Base-by-base conservation (phyloP, 192 early-diverging fungal genomes). In the Radiomyces spectabilis region DNA sequence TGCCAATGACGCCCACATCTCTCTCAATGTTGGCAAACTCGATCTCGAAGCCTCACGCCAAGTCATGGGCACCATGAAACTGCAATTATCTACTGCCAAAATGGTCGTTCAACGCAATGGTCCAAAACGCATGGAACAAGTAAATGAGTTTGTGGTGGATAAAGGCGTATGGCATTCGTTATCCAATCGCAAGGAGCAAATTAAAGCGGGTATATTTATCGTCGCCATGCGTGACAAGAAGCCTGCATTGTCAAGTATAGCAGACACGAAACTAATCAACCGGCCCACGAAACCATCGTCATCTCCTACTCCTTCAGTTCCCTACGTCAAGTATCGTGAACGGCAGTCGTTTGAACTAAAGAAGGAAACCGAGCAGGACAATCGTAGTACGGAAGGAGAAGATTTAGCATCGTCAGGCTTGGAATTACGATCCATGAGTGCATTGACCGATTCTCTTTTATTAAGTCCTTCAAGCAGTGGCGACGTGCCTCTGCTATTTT, bases 201-300 rank as follows among this genome's bases (percentile, higher is more conserved):
- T 66, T 1, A 66, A 66, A 31, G 64, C 48, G 9, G 64, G 64
- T 12, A 40, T 66, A n/a, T 66, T 59, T 59, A 49, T 58, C n/a
- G 56, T 66, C 16, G 51, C 49, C 13, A 66, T 66, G 64, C 64
- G 51, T 27, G 54, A 61, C 37, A 21, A 42, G 21, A 13, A 41
- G n/a, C n/a, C n/a, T n/a, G n/a, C n/a, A n/a, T n/a, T n/a, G n/a
- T n/a, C n/a, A n/a, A n/a, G n/a, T n/a, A n/a, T n/a, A n/a, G n/a
- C n/a, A n/a, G n/a, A 42, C 38, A 18, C 4, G n/a, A 16, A 4
- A 40, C 21, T 15, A 22, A 19, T 37, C n/a, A 21, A 51, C 27
- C 31, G 10, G 22, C 49, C 6, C 22, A 7, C 30, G 22, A 12
- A 35, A 35, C 12, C 9, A 40, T 51, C 27, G 21, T 35, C 49